A percentile compares a stretch with the other conserved stretches of the same genome.
Evolutionary conservation across 1,284 basidiomycete genomes (phyloP).

Genomic region (Hymenochaete sp.): DNA sequence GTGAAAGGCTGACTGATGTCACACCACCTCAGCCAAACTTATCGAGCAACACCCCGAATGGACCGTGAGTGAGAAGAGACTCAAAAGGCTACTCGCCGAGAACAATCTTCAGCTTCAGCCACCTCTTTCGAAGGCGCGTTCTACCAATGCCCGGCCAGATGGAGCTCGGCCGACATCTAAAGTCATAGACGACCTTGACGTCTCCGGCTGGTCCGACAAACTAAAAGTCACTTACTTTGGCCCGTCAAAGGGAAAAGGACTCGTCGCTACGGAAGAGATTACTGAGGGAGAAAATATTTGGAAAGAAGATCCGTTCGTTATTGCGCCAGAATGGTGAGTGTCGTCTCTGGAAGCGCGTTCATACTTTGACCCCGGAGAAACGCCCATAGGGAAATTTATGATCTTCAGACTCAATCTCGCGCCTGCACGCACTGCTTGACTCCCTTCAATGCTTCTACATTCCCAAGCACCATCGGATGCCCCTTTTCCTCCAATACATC

Average conservation of each 20-base stretch:
- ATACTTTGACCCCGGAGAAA: background rate
- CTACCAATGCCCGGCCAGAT: conserved; percentile 9
- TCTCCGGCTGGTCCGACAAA: conserved; percentile 52
- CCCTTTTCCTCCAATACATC: conserved; percentile 33
- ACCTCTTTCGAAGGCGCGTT: conserved; percentile 17
- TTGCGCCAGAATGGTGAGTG: conserved; percentile 63
- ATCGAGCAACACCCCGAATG: conserved; percentile 54
- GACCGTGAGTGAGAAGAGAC: conserved; percentile 75
- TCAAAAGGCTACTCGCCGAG: conserved; percentile 57
- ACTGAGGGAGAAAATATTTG: conserved; percentile 68
- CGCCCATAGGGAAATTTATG: conserved; percentile 57
- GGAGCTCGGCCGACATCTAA: conserved; percentile 46
- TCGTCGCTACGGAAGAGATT: conserved; percentile 64
- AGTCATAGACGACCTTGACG: conserved; percentile 58
- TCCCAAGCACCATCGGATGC: conserved; percentile 44
- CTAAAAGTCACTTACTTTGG: conserved; percentile 65
- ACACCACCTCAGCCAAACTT: too few species aligned
- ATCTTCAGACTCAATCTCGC: conserved; percentile 45
- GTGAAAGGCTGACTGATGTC: too few species aligned
- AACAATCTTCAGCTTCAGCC: conserved; percentile 42
- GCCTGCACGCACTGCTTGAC: conserved; percentile 66
- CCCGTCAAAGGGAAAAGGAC: conserved; percentile 71
- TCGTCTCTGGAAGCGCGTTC: conserved; percentile 7
- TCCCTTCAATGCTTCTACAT: conserved; percentile 35
- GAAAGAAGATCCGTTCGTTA: conserved; percentile 71